Base-by-base conservation (phyloP, 345 rosid species). In the Gossypium arboreum region DNA sequence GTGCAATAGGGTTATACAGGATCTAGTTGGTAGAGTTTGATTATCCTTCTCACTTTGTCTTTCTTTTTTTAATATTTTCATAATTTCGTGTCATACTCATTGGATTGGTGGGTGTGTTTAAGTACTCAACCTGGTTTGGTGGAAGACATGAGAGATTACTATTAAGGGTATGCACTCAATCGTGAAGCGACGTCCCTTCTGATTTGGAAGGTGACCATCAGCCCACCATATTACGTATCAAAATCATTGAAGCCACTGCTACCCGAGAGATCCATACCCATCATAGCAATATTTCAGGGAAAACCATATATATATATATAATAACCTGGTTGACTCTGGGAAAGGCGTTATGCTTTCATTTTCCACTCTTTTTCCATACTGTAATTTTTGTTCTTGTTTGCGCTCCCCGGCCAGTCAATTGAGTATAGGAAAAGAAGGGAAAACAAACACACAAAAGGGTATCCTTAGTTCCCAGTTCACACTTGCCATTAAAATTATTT, bases 1-100 rank as follows among this genome's bases (percentile, higher is more conserved):
- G 85, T 84, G 84, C 82, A 82, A 85, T 85, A 79, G 79, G 78
- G 82, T 72, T 84, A 47, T 78, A 65, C 71, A 81, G 77, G 87
- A 81, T 84, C 87, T 72, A 79, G 81, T 74, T 68, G 86, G 82
- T 82, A 73, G 84, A 86, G 83, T 78, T 52, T 52, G 86, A 84
- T 79, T 58, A 60, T 75, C 69, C 76, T 16, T 29, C 75, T 75
- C 70, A 24, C 29, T 63, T 72, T 20, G 15, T 12, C 29, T 63
- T 72, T 20, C 2, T 12, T 25, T 68, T 17, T 48, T 15, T 54
- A 20, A 20, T 57, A 57, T 73, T 57, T 34, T n/a, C 44, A 64
- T 50, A 55, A 52, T 58, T 29, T n/a, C 34, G 17, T 60, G 51
- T 56, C 73, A 50, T 52, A 27, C 56, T 76, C 73, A 79, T 79